Evolutionary conservation across 2,329 filamentous ascomycete species (phyloP).

Genomic region (Ciborinia camelliae): DNA sequence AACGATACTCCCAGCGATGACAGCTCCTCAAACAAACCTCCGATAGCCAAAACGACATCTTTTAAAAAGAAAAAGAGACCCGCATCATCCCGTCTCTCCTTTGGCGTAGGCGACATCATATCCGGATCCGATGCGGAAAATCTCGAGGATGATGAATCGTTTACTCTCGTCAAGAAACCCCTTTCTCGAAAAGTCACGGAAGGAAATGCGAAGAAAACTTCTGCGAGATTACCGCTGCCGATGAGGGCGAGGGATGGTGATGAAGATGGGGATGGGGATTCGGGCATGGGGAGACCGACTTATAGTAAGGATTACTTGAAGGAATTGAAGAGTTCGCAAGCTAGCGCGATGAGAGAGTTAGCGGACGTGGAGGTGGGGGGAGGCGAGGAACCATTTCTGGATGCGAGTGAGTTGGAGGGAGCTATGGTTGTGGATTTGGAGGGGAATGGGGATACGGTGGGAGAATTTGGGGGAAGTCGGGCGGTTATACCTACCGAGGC

Average conservation of each 20-base stretch:
- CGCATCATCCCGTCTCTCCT: conserved; percentile 66
- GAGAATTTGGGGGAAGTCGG: conserved; percentile 45
- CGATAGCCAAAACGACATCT: conserved; percentile 47
- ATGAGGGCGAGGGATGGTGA: conserved; percentile 42
- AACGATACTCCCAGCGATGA: conserved; percentile 14
- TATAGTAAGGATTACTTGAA: conserved; percentile 87
- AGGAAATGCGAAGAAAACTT: conserved; percentile 60
- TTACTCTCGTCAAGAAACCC: conserved; percentile 60
- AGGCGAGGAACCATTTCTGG: conserved; percentile 48
- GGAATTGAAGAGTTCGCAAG: conserved; percentile 81
- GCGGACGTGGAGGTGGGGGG: conserved; percentile 44
- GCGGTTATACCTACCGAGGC: conserved; percentile 70
- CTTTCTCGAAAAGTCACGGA: conserved; percentile 63
- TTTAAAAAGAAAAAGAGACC: conserved; percentile 67
- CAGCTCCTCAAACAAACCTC: conserved; percentile 40
- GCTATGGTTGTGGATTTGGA: conserved; percentile 58
- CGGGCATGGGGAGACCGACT: conserved; percentile 51
- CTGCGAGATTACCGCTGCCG: conserved; percentile 32
- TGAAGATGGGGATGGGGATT: conserved; percentile 43
- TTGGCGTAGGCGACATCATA: conserved; percentile 59
- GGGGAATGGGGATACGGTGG: conserved; percentile 20
- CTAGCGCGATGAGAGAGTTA: conserved; percentile 70
- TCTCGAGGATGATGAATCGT: conserved; percentile 49
- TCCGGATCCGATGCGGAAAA: conserved; percentile 53
- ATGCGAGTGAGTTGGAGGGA: conserved; percentile 59